Evolutionary conservation across 208 protist genomes (phyloP), one percentile per base, ranked within the genome.

Genomic region (Willaertia magna): DNA sequence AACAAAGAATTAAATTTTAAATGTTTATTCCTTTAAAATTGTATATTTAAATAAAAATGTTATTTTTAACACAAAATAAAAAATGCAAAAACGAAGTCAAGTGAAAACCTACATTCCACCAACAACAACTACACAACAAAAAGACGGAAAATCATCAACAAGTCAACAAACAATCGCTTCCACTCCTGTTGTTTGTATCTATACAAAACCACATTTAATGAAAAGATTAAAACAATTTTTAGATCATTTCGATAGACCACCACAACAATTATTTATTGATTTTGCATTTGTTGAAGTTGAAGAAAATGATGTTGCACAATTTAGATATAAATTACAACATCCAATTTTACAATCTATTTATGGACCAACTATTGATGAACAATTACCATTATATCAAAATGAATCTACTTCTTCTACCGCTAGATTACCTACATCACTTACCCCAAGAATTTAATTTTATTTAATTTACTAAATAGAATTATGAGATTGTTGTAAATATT

Each of bases 201-300:
- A 83, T 20, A 83, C 78, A 2, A 83, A 48, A 52, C 78, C 78
- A 42, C 40, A 39, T 20, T 55, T 83, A 26, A 83, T 83, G 78
- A 52, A 52, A 22, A 30, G 46, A 9, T 83, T 83, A 30, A 42
- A 18, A 16, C 11, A 30, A 55, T 83, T 83, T 83, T 83, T 83
- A n/a, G 16, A 55, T 20, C 78, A 83, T 55, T 83, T 83, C 55
- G 78, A 83, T 42, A 3, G 78, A 1, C 46, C 78, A 1, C 78
- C 78, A 22, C 78, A 83, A 55, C 78, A 83, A 83, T 26, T 83
- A 4, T 83, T 83, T 55, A n/a, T 83, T 30, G 78, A 83, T 30
- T 83, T 83, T 55, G 78, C 46, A 12, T 83, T 83, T 83, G 78
- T 83, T 3, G 78, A 83, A 42, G 78, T 83, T 6, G 78, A 83